Percentiles rank a stretch among this genome's conserved stretches.
These are phyloP conservation scores for Bipolaris cookei DNA, from an alignment of 2,329 filamentous ascomycete species.

Conservation along the genomic window DNA sequence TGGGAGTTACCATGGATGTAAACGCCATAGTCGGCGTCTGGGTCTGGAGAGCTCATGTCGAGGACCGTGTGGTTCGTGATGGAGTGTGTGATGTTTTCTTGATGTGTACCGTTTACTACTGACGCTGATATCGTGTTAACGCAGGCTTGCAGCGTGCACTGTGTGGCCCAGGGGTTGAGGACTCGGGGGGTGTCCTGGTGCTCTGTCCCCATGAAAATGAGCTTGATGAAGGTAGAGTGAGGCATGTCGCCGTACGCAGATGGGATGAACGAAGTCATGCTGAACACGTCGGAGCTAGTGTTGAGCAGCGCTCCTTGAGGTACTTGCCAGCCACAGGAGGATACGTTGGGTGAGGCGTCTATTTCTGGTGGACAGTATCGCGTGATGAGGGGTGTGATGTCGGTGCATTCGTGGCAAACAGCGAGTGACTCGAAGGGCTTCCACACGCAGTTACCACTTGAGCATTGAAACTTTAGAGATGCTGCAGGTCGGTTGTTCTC, in stretches of 20 bases:
- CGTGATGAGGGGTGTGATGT: conserved; percentile 17
- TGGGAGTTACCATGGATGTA: conserved; percentile 12
- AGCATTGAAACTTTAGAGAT: conserved; percentile 19
- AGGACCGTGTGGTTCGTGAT: conserved; percentile 17
- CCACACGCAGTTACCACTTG: conserved; percentile 20
- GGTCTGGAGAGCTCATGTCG: conserved; percentile 18
- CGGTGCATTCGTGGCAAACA: conserved; percentile 20
- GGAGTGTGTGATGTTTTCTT: conserved; percentile 20
- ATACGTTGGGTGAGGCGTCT: conserved; percentile 12
- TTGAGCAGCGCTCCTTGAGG: conserved; percentile 20
- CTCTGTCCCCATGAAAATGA: conserved; percentile 25
- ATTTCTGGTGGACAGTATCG: conserved; percentile 20
- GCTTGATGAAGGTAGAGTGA: conserved; percentile 19
- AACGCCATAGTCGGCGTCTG: conserved; percentile 16
- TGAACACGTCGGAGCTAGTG: conserved; percentile 24
- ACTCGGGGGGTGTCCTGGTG: conserved; percentile 11
- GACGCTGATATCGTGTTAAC: conserved; percentile 18
- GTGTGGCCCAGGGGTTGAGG: conserved; percentile 19
- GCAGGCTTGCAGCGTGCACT: conserved; percentile 21
- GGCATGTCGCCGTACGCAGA: conserved; percentile 25
- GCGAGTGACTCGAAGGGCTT: conserved; percentile 18
- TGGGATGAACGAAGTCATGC: conserved; percentile 25
- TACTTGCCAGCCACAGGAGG: conserved; percentile 20
- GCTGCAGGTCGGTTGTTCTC: conserved; percentile 23
- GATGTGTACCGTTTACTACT: conserved; percentile 20